A percentile compares a stretch with the other conserved stretches of the same genome.
Evolutionary conservation across 2,329 filamentous ascomycete species (phyloP).

Genomic region (Chaetomium olivaceum): DNA sequence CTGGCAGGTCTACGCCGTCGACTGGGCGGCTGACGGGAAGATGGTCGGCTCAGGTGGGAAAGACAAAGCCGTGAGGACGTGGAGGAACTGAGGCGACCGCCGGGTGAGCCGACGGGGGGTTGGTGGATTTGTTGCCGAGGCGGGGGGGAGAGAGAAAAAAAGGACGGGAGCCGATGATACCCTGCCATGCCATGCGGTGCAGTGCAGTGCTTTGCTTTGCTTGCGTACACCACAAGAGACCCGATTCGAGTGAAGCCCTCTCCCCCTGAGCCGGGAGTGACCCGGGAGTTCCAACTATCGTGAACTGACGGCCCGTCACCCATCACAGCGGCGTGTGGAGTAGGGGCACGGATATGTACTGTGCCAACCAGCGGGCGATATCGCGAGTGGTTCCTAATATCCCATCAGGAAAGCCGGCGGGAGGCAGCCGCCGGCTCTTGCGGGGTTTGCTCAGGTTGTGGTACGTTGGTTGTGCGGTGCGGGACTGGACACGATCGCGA

Average conservation of each 20-base stretch:
- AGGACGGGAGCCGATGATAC: constrained; percentile 30
- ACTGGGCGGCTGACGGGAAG: constrained; percentile 91
- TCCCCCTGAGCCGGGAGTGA: neutral
- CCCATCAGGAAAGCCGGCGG: constrained; percentile 12
- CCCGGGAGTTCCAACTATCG: neutral
- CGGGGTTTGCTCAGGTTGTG: neutral
- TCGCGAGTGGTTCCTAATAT: neutral
- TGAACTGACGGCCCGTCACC: neutral
- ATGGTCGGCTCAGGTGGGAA: constrained; percentile 89
- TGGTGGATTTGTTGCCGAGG: neutral
- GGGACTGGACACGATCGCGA: neutral
- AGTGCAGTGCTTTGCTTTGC: neutral
- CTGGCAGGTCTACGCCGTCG: constrained; percentile 74
- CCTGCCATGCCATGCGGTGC: constrained; percentile 21
- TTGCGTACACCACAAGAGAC: constrained; percentile 1
- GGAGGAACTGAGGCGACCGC: constrained; percentile 55
- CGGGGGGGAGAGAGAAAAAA: constrained; percentile 3
- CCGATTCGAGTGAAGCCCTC: neutral
- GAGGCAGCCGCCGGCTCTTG: neutral
- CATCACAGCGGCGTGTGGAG: neutral
- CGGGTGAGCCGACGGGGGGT: neutral
- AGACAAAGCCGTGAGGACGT: constrained; percentile 75
- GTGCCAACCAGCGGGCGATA: neutral
- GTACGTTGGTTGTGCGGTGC: neutral
- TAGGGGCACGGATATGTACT: neutral